Evolutionary conservation across 2,329 filamentous ascomycete species (phyloP).

Genomic region (Rhinocladiella mackenziei): DNA sequence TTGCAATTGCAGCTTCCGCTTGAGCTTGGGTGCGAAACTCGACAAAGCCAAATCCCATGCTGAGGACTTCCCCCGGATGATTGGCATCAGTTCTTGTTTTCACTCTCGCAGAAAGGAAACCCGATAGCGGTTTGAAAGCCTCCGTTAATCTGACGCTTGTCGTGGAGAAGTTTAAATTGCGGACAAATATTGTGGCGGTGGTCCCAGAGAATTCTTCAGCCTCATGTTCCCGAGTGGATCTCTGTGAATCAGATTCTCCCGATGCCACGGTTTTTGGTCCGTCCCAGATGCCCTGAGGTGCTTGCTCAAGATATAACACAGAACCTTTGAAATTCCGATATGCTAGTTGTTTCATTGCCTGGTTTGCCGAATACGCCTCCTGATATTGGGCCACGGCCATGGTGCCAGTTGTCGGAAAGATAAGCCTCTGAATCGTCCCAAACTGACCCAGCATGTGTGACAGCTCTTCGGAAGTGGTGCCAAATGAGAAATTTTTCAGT

Average conservation of each 20-base stretch:
- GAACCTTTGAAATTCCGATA: constrained; percentile 90
- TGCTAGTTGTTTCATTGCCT: constrained; percentile 77
- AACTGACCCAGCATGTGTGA: constrained; percentile 78
- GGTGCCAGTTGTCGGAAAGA: constrained; percentile 90
- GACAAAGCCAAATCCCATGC: constrained; percentile 96
- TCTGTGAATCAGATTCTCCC: constrained; percentile 9
- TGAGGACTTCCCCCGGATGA: constrained; percentile 77
- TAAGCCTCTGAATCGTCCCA: constrained; percentile 71
- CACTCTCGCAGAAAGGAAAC: constrained; percentile 82
- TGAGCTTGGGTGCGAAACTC: constrained; percentile 77
- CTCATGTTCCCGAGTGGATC: constrained; percentile 33
- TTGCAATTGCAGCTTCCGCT: constrained; percentile 71
- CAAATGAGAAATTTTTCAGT: constrained; percentile 91
- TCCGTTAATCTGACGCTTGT: constrained; percentile 71
- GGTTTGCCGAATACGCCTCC: constrained; percentile 71
- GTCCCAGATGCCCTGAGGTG: constrained; percentile 74
- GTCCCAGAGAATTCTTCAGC: constrained; percentile 37
- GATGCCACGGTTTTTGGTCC: constrained; percentile 29
- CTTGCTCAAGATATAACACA: constrained; percentile 89
- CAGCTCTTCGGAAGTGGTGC: constrained; percentile 73
- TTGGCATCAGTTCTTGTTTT: constrained; percentile 95
- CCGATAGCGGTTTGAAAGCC: constrained; percentile 74
- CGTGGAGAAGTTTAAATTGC: constrained; percentile 90
- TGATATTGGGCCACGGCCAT: constrained; percentile 91
- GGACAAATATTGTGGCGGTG: constrained; percentile 78